These are phyloP conservation scores for Calonectria hongkongensis DNA, from an alignment of 2,329 filamentous ascomycete genomes.

Conservation along the genomic window DNA sequence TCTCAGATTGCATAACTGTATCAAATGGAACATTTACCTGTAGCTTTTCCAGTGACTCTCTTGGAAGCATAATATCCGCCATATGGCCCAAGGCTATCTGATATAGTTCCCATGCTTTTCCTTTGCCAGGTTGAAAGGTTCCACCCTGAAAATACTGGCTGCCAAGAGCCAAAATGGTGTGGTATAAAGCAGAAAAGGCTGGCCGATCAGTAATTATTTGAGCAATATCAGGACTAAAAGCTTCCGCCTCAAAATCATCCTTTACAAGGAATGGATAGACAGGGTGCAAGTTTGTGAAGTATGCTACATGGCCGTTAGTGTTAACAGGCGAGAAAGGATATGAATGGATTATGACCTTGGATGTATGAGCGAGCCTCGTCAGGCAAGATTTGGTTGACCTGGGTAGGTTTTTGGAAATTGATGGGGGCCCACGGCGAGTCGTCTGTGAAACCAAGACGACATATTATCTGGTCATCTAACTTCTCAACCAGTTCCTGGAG, in stretches of 20 bases:
- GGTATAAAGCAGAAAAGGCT: constrained; percentile 59
- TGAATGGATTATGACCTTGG: not conserved
- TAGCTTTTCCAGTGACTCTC: constrained; percentile 21
- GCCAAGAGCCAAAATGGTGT: constrained; percentile 58
- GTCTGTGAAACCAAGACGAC: not conserved
- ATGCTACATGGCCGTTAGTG: constrained; percentile 49
- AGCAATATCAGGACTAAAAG: not conserved
- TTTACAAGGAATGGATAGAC: constrained; percentile 61
- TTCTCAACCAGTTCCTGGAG: constrained; percentile 42
- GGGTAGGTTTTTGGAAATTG: not conserved
- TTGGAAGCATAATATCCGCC: constrained; percentile 39
- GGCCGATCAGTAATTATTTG: constrained; percentile 11
- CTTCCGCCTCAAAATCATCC: constrained; percentile 18
- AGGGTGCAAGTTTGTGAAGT: constrained; percentile 61
- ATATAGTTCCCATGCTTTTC: constrained; percentile 48
- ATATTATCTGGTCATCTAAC: constrained; percentile 38
- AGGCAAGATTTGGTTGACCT: not conserved
- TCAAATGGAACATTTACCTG: not conserved
- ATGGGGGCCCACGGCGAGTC: constrained; percentile 12
- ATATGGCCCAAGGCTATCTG: constrained; percentile 45
- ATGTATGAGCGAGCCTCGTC: constrained; percentile 7
- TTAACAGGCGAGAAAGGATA: not conserved
- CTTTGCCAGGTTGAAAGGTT: constrained; percentile 42
- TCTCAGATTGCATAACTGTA: not conserved
- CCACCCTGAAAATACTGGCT: constrained; percentile 56